These are phyloP conservation scores for barrel medic (Medicago truncatula) DNA, from an alignment of 306 rosid genomes.

Conservation along the genomic window MtrunA17r5.0-ANR NC_053042.1:50173501-50174000, in stretches of 20 bases:
- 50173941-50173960: constrained; percentile 12
- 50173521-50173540: background rate
- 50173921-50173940: constrained; percentile 10
- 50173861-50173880: constrained; percentile 2
- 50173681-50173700: background rate
- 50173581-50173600: constrained; percentile 5
- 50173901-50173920: constrained; percentile 33
- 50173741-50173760: background rate
- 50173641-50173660: constrained; percentile 6
- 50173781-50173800: constrained; percentile 7
- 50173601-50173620: background rate
- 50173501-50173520: constrained; percentile 18
- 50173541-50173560: constrained; percentile 1
- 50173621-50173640: constrained; percentile 6
- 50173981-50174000: constrained; percentile 34
- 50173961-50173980: background rate
- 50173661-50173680: background rate
- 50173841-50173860: constrained; percentile 6
- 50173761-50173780: constrained; percentile 2
- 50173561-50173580: constrained; percentile 24
- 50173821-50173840: background rate
- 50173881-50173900: background rate
- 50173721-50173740: constrained; percentile 7
- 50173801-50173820: constrained; percentile 1
- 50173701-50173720: constrained; percentile 24